Evolutionary conservation across 2,329 filamentous ascomycete species (phyloP).

Genomic region (Penicillium italicum): DNA sequence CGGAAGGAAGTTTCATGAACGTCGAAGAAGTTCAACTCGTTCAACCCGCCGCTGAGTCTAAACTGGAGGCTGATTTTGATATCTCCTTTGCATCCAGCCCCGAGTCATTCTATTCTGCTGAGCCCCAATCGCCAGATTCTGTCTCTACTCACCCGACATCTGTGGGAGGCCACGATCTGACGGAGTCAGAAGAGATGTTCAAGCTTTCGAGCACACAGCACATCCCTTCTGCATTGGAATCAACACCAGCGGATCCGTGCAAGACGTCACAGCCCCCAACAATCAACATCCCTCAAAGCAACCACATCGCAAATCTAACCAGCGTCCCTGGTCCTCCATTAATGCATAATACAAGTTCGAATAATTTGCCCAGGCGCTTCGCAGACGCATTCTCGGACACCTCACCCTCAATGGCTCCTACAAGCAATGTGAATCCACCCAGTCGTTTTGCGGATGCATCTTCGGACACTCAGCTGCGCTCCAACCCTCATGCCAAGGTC

Average conservation of each 20-base stretch:
- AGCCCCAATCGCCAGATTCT: constrained; percentile 21
- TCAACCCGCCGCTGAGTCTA: background rate
- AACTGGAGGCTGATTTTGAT: constrained; percentile 25
- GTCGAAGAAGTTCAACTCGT: background rate
- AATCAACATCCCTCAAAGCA: background rate
- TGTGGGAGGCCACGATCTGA: constrained; percentile 1
- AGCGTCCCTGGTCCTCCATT: background rate
- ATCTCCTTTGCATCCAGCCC: constrained; percentile 35
- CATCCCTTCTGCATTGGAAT: background rate
- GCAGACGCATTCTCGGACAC: background rate
- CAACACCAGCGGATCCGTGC: background rate
- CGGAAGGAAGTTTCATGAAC: background rate
- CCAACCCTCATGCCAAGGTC: constrained; percentile 25
- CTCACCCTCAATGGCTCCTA: background rate
- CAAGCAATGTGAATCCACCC: background rate
- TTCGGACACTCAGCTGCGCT: background rate
- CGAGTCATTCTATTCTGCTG: constrained; percentile 45
- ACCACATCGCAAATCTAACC: background rate
- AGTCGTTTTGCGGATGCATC: constrained; percentile 5
- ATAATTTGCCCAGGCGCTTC: background rate
- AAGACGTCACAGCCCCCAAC: background rate
- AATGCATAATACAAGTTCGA: background rate
- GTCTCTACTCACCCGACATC: constrained; percentile 25
- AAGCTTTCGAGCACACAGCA: background rate
- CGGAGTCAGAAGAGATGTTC: constrained; percentile 3